Conservation (phyloP, 2,329 filamentous ascomycete genomes). For the Dothideomycetidae sp. region DNA sequence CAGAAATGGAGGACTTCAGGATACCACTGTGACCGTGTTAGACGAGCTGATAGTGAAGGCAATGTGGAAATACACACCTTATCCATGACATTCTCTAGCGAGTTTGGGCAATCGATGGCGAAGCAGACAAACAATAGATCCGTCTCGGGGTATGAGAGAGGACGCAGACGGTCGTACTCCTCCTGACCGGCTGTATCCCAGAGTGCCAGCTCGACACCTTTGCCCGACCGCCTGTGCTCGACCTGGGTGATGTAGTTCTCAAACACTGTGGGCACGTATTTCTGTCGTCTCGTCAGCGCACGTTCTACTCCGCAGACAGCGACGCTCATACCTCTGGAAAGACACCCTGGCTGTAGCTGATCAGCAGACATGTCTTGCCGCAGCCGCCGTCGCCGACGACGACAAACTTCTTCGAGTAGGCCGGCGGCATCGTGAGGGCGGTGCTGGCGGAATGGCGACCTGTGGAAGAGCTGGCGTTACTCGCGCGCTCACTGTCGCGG, state of each 20-base stretch:
- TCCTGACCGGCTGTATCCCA: constrained; percentile 99
- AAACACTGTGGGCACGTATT: constrained; percentile 99
- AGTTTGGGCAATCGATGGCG: constrained; percentile 96
- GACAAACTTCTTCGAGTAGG: constrained; percentile 98
- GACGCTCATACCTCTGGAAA: constrained; percentile 72
- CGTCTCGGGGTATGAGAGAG: constrained; percentile 93
- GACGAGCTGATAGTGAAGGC: neutral
- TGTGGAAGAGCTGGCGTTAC: constrained; percentile 53
- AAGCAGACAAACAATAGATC: constrained; percentile 98
- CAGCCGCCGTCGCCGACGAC: constrained; percentile 96
- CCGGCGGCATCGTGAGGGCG: constrained; percentile 74
- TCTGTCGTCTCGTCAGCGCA: constrained; percentile 40
- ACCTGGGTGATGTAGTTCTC: constrained; percentile 99
- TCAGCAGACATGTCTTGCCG: constrained; percentile 95
- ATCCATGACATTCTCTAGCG: constrained; percentile 94
- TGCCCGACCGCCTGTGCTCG: constrained; percentile 71
- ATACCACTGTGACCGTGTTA: constrained; percentile 66
- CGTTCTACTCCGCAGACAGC: constrained; percentile 2
- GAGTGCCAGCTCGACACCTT: constrained; percentile 88
- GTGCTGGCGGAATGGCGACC: constrained; percentile 68
- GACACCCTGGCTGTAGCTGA: constrained; percentile 97
- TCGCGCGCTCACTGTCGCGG: constrained; percentile 48
- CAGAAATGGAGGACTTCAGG: constrained; percentile 98
- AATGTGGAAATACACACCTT: constrained; percentile 49
- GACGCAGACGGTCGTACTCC: constrained; percentile 91